Conservation (phyloP, 192 early-diverging fungal species). For the Paraglomus occultum region DNA sequence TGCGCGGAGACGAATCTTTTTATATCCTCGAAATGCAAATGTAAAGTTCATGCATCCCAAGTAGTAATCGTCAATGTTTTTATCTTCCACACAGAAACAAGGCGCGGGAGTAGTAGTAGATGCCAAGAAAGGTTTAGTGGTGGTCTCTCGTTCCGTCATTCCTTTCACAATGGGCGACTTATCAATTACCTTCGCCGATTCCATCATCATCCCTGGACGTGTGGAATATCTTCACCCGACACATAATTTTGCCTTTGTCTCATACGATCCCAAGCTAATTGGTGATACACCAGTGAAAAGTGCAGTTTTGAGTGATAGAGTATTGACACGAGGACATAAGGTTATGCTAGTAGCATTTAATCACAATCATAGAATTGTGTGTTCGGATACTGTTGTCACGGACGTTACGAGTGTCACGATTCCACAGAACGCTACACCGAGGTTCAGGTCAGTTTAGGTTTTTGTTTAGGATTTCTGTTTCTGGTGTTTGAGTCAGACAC, state of each 20-base stretch:
- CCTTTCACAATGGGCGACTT: slow-evolving; percentile 76
- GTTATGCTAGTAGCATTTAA: slow-evolving; percentile 60
- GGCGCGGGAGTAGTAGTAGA: slow-evolving; percentile 83
- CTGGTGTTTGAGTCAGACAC: not conserved
- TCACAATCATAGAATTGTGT: slow-evolving; percentile 55
- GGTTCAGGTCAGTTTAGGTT: slow-evolving; percentile 26
- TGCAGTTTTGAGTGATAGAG: slow-evolving; percentile 55
- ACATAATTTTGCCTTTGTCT: slow-evolving; percentile 81
- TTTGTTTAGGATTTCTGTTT: not conserved
- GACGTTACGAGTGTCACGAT: slow-evolving; percentile 57
- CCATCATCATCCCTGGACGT: slow-evolving; percentile 79
- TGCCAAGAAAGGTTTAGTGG: slow-evolving; percentile 72
- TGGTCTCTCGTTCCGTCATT: slow-evolving; percentile 77
- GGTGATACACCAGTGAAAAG: slow-evolving; percentile 70
- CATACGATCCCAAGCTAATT: slow-evolving; percentile 77
- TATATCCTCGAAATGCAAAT: not conserved
- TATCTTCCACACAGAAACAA: slow-evolving; percentile 37
- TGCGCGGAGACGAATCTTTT: slow-evolving; percentile 10
- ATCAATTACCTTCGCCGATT: slow-evolving; percentile 79
- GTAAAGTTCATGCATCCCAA: not conserved
- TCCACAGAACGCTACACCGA: slow-evolving; percentile 46
- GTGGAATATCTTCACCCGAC: slow-evolving; percentile 84
- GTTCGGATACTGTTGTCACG: slow-evolving; percentile 60
- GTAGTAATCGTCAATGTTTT: not conserved
- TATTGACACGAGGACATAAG: slow-evolving; percentile 63